phyloP scores from a whole-genome alignment of 2,329 filamentous ascomycete genomes.

The Dothistroma pini region DNA sequence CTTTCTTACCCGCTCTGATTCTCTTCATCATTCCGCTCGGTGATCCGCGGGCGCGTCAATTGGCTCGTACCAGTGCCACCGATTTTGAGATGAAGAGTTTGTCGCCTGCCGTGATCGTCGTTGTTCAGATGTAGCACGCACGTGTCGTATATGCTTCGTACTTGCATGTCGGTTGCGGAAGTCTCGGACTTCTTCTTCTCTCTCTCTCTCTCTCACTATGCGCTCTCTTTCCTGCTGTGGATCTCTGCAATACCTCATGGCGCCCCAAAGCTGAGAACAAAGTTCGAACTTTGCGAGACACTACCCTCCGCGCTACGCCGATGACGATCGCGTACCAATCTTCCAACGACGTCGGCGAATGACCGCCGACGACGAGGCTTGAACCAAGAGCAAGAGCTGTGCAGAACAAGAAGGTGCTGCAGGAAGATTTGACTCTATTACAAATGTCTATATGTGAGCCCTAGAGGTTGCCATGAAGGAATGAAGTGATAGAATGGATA shows the following conservation, averaged over 20 bases:
- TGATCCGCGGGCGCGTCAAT: background rate
- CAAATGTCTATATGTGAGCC: constrained; percentile 3
- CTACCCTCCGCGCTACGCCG: background rate
- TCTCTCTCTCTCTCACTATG: background rate
- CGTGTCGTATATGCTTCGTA: background rate
- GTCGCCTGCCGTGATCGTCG: background rate
- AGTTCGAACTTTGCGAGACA: background rate
- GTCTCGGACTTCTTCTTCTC: background rate
- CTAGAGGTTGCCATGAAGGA: background rate
- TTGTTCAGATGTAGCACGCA: background rate
- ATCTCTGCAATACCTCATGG: background rate
- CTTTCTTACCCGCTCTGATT: background rate
- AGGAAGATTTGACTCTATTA: background rate
- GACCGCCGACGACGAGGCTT: background rate
- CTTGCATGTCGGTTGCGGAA: background rate
- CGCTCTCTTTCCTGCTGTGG: background rate
- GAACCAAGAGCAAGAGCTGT: constrained; percentile 2
- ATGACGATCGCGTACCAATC: background rate
- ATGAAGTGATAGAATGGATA: background rate
- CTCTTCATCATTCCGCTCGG: background rate
- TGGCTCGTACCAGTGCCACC: background rate
- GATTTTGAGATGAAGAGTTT: background rate
- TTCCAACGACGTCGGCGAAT: background rate
- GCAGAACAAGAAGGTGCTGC: background rate
- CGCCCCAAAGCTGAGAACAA: background rate